A percentile compares a stretch with the other conserved stretches of the same genome.
Evolutionary conservation across 148 eudicot genomes (phyloP).

Genomic region (Rhododendron henanense): DNA sequence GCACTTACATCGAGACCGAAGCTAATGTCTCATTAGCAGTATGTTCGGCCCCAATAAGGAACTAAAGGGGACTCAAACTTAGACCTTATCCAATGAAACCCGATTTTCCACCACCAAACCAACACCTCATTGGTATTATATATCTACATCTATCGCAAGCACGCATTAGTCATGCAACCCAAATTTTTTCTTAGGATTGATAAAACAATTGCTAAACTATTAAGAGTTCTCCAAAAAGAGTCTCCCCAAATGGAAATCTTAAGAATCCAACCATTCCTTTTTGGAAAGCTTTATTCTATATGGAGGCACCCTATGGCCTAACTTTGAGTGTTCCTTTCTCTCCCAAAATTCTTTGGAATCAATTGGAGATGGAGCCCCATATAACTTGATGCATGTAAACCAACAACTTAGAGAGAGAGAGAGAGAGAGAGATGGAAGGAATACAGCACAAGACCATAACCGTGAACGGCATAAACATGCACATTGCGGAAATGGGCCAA

Average conservation of each 20-base stretch:
- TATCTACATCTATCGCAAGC: too few relatives aligned
- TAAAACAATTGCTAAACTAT: neutral
- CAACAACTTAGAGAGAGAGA: neutral
- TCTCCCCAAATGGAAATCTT: neutral
- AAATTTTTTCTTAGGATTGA: neutral
- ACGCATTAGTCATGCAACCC: too few relatives aligned
- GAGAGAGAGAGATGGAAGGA: constrained; percentile 10
- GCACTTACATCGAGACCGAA: too few relatives aligned
- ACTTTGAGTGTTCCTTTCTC: neutral
- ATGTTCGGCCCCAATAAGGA: too few relatives aligned
- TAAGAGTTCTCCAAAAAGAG: neutral
- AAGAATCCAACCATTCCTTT: neutral
- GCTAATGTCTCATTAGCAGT: too few relatives aligned
- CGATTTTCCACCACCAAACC: too few relatives aligned
- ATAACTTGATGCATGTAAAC: neutral
- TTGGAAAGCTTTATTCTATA: neutral
- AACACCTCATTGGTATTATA: too few relatives aligned
- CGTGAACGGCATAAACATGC: constrained; percentile 17
- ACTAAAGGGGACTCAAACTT: too few relatives aligned
- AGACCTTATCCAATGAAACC: too few relatives aligned
- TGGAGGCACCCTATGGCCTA: neutral
- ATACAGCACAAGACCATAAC: constrained; percentile 1
- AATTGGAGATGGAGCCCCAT: neutral
- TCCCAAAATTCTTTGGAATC: neutral
- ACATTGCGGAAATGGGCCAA: constrained; percentile 14